Conservation (phyloP, 2,329 filamentous ascomycete genomes). For the Exophiala calicioides region DNA sequence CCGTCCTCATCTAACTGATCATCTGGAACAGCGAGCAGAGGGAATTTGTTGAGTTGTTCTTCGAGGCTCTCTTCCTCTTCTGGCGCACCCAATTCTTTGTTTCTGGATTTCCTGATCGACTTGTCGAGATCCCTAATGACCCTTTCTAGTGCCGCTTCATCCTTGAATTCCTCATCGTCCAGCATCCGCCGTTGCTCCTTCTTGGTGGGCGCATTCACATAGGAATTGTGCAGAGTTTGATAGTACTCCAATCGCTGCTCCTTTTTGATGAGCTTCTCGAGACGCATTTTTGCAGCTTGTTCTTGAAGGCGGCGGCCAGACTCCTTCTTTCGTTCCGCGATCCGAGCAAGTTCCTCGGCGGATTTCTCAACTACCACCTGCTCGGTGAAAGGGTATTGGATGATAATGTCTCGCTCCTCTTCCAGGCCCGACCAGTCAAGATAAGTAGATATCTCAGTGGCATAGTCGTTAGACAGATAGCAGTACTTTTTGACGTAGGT, state of each 20-base stretch:
- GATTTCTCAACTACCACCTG: conserved; percentile 88
- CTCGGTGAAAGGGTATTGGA: conserved; percentile 93
- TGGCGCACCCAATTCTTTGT: conserved; percentile 89
- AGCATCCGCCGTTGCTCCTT: conserved; percentile 86
- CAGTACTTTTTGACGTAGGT: conserved; percentile 85
- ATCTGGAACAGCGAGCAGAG: conserved; percentile 83
- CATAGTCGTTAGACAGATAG: conserved; percentile 83
- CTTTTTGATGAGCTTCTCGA: conserved; percentile 93
- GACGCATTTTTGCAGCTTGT: conserved; percentile 93
- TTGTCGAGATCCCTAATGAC: conserved; percentile 87
- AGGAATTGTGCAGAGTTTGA: conserved; percentile 72
- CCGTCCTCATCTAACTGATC: conserved; percentile 90
- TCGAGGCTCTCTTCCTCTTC: conserved; percentile 74
- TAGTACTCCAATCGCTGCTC: conserved; percentile 95
- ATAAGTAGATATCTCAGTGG: conserved; percentile 71
- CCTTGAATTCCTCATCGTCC: conserved; percentile 87
- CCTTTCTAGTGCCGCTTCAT: conserved; percentile 82
- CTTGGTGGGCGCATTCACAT: conserved; percentile 69
- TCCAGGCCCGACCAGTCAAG: conserved; percentile 83
- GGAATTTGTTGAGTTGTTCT: conserved; percentile 70
- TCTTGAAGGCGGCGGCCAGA: conserved; percentile 88
- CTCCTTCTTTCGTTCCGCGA: conserved; percentile 93
- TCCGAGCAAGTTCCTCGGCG: conserved; percentile 85
- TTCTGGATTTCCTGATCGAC: conserved; percentile 82
- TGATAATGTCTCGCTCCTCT: conserved; percentile 82